These are phyloP conservation scores for Geosmithia flava DNA, from an alignment of 2,329 filamentous ascomycete genomes.

Conservation along the genomic window DNA sequence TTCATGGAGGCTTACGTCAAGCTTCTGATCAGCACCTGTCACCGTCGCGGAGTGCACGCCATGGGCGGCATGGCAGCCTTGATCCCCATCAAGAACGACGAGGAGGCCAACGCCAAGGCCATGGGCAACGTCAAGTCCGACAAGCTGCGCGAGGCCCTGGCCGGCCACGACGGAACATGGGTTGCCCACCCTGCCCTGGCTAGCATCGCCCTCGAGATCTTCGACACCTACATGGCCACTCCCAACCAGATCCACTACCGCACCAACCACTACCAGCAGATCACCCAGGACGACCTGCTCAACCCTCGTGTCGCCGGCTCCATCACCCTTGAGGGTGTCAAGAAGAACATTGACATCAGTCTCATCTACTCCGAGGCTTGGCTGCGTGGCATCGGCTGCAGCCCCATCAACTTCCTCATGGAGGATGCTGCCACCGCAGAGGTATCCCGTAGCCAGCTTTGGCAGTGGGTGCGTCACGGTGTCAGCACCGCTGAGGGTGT, in stretches of 20 bases:
- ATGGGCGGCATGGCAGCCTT: slow-evolving; percentile 93
- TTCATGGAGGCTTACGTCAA: slow-evolving; percentile 86
- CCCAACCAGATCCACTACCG: slow-evolving; percentile 80
- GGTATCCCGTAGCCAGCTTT: slow-evolving; percentile 73
- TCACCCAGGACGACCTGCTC: slow-evolving; percentile 69
- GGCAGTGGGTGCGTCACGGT: slow-evolving; percentile 67
- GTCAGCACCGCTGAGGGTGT: slow-evolving; percentile 67
- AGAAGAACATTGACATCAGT: slow-evolving; percentile 84
- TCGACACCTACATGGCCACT: slow-evolving; percentile 89
- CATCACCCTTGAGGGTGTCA: slow-evolving; percentile 77
- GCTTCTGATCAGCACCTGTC: slow-evolving; percentile 85
- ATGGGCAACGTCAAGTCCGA: slow-evolving; percentile 78
- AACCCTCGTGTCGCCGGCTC: slow-evolving; percentile 84
- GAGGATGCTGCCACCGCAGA: slow-evolving; percentile 86
- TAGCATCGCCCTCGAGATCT: slow-evolving; percentile 67
- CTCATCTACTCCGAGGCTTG: slow-evolving; percentile 89
- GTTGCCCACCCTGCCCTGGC: slow-evolving; percentile 82
- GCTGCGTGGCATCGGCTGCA: slow-evolving; percentile 79
- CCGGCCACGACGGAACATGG: slow-evolving; percentile 83
- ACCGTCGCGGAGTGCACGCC: slow-evolving; percentile 75
- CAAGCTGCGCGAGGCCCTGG: slow-evolving; percentile 78
- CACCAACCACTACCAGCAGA: slow-evolving; percentile 59
- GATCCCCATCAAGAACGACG: slow-evolving; percentile 84
- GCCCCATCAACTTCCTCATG: slow-evolving; percentile 87
- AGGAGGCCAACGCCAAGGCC: slow-evolving; percentile 69